Conservation (phyloP, 805 yeast genomes). For the Ogataea nakhonphanomensis region DNA sequence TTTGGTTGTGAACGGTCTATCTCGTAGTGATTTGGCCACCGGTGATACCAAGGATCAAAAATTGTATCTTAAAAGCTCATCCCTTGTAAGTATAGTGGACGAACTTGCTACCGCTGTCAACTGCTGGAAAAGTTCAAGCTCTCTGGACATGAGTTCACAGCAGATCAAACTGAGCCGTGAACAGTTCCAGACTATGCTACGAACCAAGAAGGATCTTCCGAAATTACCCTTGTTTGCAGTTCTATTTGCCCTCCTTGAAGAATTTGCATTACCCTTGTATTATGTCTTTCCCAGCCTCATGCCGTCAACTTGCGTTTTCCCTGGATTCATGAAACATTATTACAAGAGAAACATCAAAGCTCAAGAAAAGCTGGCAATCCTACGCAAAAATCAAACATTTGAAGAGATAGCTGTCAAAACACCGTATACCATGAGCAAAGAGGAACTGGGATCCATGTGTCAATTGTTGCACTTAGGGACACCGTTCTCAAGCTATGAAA, state of each 20-base stretch:
- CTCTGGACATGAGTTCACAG: slow-evolving; percentile 12
- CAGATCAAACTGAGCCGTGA: slow-evolving; percentile 32
- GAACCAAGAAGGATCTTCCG: slow-evolving; percentile 47
- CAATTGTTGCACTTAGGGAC: slow-evolving; percentile 33
- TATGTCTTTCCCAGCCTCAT: slow-evolving; percentile 51
- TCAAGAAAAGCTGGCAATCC: slow-evolving; percentile 18
- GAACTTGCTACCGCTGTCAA: slow-evolving; percentile 26
- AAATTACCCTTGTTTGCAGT: slow-evolving; percentile 60
- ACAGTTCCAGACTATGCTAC: slow-evolving; percentile 46
- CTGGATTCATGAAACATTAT: slow-evolving; percentile 40
- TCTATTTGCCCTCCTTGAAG: slow-evolving; percentile 52
- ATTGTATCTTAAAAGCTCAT: slow-evolving; percentile 13
- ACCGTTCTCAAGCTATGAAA: slow-evolving; percentile 29
- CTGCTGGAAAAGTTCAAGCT: slow-evolving; percentile 21
- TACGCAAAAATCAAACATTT: slow-evolving; percentile 14
- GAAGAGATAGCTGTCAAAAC: slow-evolving; percentile 36
- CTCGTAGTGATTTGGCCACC: slow-evolving; percentile 23
- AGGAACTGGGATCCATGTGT: slow-evolving; percentile 35
- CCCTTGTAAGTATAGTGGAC: slow-evolving; percentile 19
- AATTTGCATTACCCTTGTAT: slow-evolving; percentile 52
- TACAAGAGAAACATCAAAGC: slow-evolving; percentile 31
- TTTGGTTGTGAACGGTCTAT: slow-evolving; percentile 28
- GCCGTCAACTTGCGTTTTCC: slow-evolving; percentile 61
- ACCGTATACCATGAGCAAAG: slow-evolving; percentile 44
- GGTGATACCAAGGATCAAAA: slow-evolving; percentile 25